Percentiles rank a stretch among this genome's conserved stretches.
Conservation (phyloP, 768 basidiomycete genomes). For the Xerocomellus intermedius region DNA sequence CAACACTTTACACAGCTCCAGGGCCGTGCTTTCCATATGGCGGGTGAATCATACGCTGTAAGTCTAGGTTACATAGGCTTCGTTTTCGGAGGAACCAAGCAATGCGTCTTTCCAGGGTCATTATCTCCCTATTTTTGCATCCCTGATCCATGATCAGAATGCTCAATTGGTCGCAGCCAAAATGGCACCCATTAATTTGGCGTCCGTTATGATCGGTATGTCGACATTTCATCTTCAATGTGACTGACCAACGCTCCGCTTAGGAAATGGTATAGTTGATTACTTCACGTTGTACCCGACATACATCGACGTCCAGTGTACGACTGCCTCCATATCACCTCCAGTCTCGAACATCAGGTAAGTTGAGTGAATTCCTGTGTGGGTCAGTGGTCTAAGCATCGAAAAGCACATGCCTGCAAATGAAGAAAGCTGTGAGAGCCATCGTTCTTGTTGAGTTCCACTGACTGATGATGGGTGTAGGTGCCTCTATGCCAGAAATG, state of each 20-base stretch:
- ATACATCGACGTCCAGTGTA: conserved; percentile 53
- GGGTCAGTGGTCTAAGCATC: background rate
- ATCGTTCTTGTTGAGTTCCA: background rate
- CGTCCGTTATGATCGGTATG: conserved; percentile 45
- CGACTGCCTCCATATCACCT: conserved; percentile 39
- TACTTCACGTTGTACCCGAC: conserved; percentile 36
- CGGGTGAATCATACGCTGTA: conserved; percentile 54
- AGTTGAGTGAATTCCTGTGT: background rate
- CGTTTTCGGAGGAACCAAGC: background rate
- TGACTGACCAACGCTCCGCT: background rate
- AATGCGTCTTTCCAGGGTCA: conserved; percentile 36
- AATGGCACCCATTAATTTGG: conserved; percentile 40
- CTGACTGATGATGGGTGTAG: conserved; percentile 30
- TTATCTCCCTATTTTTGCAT: conserved; percentile 47
- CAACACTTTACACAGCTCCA: conserved; percentile 68
- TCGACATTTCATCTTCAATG: background rate
- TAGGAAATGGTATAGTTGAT: conserved; percentile 43
- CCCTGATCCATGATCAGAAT: conserved; percentile 46
- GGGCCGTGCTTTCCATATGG: conserved; percentile 56
- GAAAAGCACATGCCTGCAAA: conserved; percentile 34
- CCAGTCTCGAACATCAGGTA: conserved; percentile 28
- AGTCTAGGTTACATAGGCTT: background rate
- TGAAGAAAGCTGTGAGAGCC: conserved; percentile 37
- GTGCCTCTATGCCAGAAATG: conserved; percentile 65
- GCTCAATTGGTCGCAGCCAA: conserved; percentile 31